Evolutionary conservation across 495 filamentous ascomycete genomes (phyloP), one percentile per base, ranked within the genome.

Genomic region (Tuber magnatum): DNA sequence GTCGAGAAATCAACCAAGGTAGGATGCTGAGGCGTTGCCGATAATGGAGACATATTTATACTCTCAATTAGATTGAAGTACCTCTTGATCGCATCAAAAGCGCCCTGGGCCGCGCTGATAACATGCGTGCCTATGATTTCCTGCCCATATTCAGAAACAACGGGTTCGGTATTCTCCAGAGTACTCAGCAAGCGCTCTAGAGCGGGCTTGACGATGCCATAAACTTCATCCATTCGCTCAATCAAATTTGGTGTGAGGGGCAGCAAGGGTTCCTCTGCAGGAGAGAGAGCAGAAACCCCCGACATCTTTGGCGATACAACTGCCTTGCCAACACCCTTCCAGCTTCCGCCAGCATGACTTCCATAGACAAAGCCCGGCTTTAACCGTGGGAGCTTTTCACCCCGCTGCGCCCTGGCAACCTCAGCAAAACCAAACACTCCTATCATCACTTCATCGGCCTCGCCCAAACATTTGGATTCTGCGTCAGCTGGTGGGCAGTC

Each of bases 371-470:
- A 99, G 2, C 95, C 96, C 39, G 95, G 95, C 61, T 93, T 89
- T 35, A 97, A 86, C n/a, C 95, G 90, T 6, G 92, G 91, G 68
- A 99, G 94, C 38, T 91, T 90, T 78, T 96, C 94, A 68, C 93
- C 93, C 69, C 94, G 88, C 81, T 98, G 95, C 79, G 94, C 92
- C 79, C 92, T 90, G 35, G 95, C 95, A 73, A 97, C 91, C 80
- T 98, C 94, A 22, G 97, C 94, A 84, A 96, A 99, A 76, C 92
- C 94, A 83, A 93, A 97, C 40, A 98, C 94, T 18, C 94, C 94
- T 71, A 94, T 88, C 71, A 98, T 88, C 35, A 99, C 94, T 68
- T 94, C 95, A 77, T 98, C 94, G 8, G 95, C 96, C 85, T 99
- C 96, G 81, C 93, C 91, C 78, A 98, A 84, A 81, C 95, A 99